These are phyloP conservation scores for Prunella vulgaris DNA, from an alignment of 257 asterid genomes.

Conservation along the genomic window DNA sequence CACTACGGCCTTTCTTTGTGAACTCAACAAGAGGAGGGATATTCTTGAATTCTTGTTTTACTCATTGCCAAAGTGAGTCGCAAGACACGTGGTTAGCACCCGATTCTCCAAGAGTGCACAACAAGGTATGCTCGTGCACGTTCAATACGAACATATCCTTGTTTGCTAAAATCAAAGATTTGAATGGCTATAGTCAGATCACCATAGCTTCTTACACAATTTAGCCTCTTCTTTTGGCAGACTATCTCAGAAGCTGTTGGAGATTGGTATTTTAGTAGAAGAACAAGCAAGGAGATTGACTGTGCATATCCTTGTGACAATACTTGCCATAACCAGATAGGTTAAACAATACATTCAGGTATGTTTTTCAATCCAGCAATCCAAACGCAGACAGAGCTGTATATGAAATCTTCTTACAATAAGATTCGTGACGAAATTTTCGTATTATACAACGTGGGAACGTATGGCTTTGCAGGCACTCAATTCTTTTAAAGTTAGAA, in stretches of 20 bases:
- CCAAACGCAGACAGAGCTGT: neutral
- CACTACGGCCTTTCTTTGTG: slow-evolving; percentile 39
- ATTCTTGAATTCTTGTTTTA: slow-evolving; percentile 87
- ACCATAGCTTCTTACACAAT: no score
- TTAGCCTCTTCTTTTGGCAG: slow-evolving; percentile 29
- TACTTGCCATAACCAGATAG: slow-evolving; percentile 59
- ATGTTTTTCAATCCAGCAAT: neutral
- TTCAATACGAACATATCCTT: neutral
- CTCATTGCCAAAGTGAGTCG: slow-evolving; percentile 88
- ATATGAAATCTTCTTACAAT: neutral
- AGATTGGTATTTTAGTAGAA: slow-evolving; percentile 88
- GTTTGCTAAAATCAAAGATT: no score
- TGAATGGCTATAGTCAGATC: no score
- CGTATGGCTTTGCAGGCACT: slow-evolving; percentile 23
- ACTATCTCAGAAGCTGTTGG: slow-evolving; percentile 89
- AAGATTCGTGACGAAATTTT: no score
- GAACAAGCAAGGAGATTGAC: slow-evolving; percentile 62
- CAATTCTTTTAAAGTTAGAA: slow-evolving; percentile 1
- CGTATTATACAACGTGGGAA: no score
- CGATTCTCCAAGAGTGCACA: slow-evolving; percentile 67
- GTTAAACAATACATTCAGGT: slow-evolving; percentile 21
- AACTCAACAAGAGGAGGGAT: slow-evolving; percentile 80
- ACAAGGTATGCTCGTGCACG: slow-evolving; percentile 44
- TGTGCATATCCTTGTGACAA: slow-evolving; percentile 88
- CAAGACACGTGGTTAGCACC: slow-evolving; percentile 86